A percentile compares a stretch with the other conserved stretches of the same genome.
Evolutionary conservation across 108 stramenopile genomes (phyloP).

Genomic region (Heterococcus sp.): DNA sequence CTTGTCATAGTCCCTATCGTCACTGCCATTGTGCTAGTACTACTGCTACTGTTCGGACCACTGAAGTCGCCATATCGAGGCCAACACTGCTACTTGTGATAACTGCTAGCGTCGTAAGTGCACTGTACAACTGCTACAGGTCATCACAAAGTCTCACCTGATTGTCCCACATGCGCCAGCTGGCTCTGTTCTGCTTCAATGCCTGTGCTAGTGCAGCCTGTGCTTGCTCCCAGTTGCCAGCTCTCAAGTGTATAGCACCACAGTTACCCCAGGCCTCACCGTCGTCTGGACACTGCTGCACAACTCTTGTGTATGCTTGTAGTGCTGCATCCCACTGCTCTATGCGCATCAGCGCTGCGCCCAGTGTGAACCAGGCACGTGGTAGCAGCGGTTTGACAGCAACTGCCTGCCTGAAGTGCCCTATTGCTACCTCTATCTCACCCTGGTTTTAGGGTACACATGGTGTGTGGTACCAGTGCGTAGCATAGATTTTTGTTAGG

Average conservation of each 20-base stretch:
- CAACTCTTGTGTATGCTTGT: conserved; percentile 81
- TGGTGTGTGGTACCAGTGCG: no score
- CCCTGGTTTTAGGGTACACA: no score
- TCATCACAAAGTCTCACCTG: no score
- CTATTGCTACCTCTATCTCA: conserved; percentile 61
- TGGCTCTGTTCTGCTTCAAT: conserved; percentile 14
- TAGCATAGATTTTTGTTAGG: no score
- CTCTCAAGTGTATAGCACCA: conserved; percentile 27
- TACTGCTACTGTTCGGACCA: no score
- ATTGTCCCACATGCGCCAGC: conserved; percentile 48
- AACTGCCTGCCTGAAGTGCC: conserved; percentile 67
- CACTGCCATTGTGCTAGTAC: no score
- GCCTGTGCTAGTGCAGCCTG: conserved; percentile 12
- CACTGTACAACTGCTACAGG: no score
- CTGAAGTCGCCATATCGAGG: no score
- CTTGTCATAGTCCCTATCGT: no score
- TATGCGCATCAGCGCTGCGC: conserved; percentile 80
- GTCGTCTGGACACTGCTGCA: conserved; percentile 86
- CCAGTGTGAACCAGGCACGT: conserved; percentile 81
- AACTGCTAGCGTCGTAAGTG: no score
- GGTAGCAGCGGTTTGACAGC: conserved; percentile 77
- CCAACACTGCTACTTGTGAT: no score
- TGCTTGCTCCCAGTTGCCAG: conserved; percentile 21
- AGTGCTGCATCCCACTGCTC: conserved; percentile 77
- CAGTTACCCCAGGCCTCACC: conserved; percentile 52